Evolutionary conservation across 768 basidiomycete genomes (phyloP), one percentile per base, ranked within the genome.

Genomic region (Chiua virens): DNA sequence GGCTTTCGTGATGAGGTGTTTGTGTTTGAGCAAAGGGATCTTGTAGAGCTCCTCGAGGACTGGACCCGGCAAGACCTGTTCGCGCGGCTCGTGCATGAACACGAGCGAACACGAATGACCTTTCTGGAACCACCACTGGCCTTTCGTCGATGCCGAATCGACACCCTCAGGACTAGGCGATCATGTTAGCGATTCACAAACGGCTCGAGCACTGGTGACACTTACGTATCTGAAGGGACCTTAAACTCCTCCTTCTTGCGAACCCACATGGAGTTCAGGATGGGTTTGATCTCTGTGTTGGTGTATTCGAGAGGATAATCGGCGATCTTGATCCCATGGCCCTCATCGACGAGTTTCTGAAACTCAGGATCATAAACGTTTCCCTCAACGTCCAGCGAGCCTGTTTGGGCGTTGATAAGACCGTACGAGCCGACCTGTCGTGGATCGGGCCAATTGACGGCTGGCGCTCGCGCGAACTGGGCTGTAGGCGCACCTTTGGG

Each of bases 351-450:
- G 20, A 41, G 27, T 18, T 37, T 50, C 20, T 55, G 49, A 35
- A 59, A 60, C 36, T 45, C 49, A 22, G 53, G 42, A 17, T 59
- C 58, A 27, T 59, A 60, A 28, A 59, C 46, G 45, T 69, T 69
- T 4, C 66, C 66, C 14, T 69, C 57, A 17, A 57, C 52, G 15
- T 63, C 56, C 40, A 70, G 50, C 8, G 52, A 49, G 42, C 68
- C 68, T 2, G 66, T 69, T 10, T 63, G 41, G 14, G 49, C 30
- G 49, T 65, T 57, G 45, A 70, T 47, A 6, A 47, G 59, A 14
- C 66, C 65, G 38, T 70, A 70, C 52, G 69, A 67, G 20, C 67
- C 67, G 4, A 68, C 61, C 65, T 57, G 36, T 15, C 23, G 36
- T 13, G 1, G n/a, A 37, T 46, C 36, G n/a, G 11, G 15, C 37